Base-by-base conservation (phyloP, 257 asterid genomes). In the Solanum arcanum region DNA sequence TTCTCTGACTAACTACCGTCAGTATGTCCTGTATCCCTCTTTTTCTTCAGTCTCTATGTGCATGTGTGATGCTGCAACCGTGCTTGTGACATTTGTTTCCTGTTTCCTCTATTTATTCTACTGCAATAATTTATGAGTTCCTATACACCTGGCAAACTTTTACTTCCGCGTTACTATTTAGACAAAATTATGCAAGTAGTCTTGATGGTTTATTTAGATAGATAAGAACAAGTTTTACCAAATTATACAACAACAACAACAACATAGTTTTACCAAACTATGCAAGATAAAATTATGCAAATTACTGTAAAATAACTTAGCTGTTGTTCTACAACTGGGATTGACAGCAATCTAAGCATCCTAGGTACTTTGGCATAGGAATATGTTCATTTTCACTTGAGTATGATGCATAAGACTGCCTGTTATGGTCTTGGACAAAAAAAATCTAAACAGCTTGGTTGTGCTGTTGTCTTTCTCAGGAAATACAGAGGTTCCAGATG, bases 401-500 rank as follows among this genome's bases (percentile, higher is more conserved):
- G 41, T 13, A 27, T 3, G 69, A 81, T 81, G 69, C 46, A 10
- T 81, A 81, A 41, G 3, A 16, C 68, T 27, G 39, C 27, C 12
- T 80, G 29, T 46, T 80, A 47, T 47, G 29, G 27, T 49, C 69
- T 81, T 49, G 5, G 20, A 47, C 69, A 49, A 78, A 78, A 78
- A 29, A 9, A 37, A 37, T 1, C 37, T 80, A 49, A 80, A 80
- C 46, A 47, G 85, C 85, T 81, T 49, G 20, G 46, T 20, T 27
- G 69, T 47, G 44, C 69, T 81, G n/a, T 81, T 81, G 69, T 80
- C 49, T 35, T 80, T 80, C 85, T 87, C 94, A 96, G 99, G 96
- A 89, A 93, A 90, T 84, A 85, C 62, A 86, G 96, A 95, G 92
- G 93, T 96, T 95, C 99, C 98, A 68, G 98, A 96, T 91, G 99